A percentile compares a stretch with the other conserved stretches of the same genome.
Conservation (phyloP, 2,329 filamentous ascomycete species). For the Fusarium duplospermum region DNA sequence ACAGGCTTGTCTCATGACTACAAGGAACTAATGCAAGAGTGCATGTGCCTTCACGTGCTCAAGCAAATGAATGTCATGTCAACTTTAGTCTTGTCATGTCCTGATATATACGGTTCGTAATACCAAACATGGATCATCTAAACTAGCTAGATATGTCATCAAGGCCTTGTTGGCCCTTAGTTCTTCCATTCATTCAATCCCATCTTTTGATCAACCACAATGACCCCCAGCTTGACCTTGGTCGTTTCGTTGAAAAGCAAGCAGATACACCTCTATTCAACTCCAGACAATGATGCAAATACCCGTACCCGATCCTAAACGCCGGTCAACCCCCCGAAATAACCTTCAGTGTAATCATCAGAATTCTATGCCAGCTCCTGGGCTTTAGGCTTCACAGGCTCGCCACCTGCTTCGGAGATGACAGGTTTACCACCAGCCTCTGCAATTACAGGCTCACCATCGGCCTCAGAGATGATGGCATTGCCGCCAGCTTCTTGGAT, state of each 20-base stretch:
- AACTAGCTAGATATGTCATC: neutral
- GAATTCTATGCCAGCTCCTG: conserved; percentile 53
- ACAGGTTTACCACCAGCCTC: conserved; percentile 49
- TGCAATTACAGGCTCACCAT: conserved; percentile 50
- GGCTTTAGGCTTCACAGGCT: conserved; percentile 52
- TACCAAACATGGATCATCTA: neutral
- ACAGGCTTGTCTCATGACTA: neutral
- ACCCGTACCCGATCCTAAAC: conserved; percentile 20
- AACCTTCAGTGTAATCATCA: neutral
- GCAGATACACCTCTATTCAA: conserved; percentile 25
- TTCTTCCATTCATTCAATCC: neutral
- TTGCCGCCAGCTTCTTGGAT: conserved; percentile 37
- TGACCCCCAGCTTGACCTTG: neutral
- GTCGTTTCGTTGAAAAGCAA: neutral
- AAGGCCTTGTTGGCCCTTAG: neutral
- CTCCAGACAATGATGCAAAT: conserved; percentile 13
- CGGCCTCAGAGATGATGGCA: conserved; percentile 52
- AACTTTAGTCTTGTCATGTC: neutral
- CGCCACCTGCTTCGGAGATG: conserved; percentile 54
- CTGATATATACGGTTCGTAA: neutral
- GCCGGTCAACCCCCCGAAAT: neutral
- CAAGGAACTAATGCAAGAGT: neutral
- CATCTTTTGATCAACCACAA: neutral
- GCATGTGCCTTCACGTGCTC: neutral
- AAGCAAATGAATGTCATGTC: neutral